Conservation (phyloP, 495 filamentous ascomycete species). For the Melanomma pulvis-pyrius region DNA sequence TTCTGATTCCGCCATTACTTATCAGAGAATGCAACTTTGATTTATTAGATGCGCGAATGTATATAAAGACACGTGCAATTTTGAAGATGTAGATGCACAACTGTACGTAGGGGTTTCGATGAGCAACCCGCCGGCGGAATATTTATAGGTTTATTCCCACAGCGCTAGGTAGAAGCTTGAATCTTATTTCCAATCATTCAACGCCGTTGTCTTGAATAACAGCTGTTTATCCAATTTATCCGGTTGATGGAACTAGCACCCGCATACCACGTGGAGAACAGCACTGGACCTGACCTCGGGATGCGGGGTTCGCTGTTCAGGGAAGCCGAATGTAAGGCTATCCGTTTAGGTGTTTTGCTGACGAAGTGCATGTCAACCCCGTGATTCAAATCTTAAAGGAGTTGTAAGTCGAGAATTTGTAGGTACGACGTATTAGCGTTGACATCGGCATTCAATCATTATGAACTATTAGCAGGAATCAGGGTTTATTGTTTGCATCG, state of each 20-base stretch:
- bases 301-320: constrained; percentile 10
- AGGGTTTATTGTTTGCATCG: not conserved
- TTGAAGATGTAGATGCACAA: not conserved
- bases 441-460: not conserved
- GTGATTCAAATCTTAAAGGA: not conserved
- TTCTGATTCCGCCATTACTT: constrained; percentile 12
- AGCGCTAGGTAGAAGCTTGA: not conserved
- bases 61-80: not conserved
- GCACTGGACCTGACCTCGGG: not conserved
- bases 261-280: not conserved
- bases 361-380: not conserved
- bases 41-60: not conserved
- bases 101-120: not conserved
- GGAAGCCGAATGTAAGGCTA: constrained; percentile 1
- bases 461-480: no score
- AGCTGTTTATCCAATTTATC: constrained; percentile 14
- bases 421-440: not conserved
- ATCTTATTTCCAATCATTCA: not conserved
- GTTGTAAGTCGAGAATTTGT: not conserved
- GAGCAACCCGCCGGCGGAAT: not conserved
- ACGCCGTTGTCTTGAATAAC: not conserved
- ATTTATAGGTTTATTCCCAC: constrained; percentile 8
- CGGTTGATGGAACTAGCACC: not conserved
- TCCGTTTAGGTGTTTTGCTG: not conserved
- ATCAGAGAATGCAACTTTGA: not conserved